A percentile compares a stretch with the other conserved stretches of the same genome.
Evolutionary conservation across 176 grass and related monocot genomes (phyloP).

Genomic region (Oryza meridionalis): DNA sequence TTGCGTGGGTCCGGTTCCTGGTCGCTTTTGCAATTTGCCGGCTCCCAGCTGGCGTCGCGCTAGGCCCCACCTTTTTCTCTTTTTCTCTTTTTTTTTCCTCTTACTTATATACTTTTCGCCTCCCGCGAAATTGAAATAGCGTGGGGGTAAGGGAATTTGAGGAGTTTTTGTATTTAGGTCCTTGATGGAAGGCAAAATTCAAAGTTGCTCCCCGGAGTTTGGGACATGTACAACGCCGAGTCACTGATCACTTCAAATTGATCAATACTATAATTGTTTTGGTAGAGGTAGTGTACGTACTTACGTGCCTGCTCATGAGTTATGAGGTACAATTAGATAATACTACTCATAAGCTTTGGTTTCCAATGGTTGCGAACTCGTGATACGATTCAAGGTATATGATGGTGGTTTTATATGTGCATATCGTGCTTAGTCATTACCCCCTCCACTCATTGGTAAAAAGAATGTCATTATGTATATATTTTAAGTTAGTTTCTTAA

Average conservation of each 20-base stretch:
- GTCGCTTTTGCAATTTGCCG: conserved; percentile 36
- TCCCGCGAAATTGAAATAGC: background rate
- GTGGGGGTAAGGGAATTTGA: background rate
- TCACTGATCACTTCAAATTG: background rate
- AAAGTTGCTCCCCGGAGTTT: background rate
- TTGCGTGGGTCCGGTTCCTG: conserved; percentile 3
- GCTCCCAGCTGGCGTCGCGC: conserved; percentile 31
- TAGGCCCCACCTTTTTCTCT: background rate
- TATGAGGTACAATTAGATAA: background rate
- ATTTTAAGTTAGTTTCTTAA: no score
- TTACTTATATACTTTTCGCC: background rate
- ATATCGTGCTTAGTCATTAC: no score
- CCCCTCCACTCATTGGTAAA: no score
- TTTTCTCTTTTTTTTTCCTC: background rate
- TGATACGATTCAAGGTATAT: background rate
- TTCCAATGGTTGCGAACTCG: background rate
- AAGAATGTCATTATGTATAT: no score
- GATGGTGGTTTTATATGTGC: background rate
- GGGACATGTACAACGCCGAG: background rate
- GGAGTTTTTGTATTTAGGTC: background rate
- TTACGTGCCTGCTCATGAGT: background rate
- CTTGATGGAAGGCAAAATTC: background rate
- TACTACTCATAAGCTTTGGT: background rate
- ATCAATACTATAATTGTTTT: background rate
- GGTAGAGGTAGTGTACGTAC: background rate